Evolutionary conservation across 208 protist genomes (phyloP).

Genomic region (Trypanosoma theileri): DNA sequence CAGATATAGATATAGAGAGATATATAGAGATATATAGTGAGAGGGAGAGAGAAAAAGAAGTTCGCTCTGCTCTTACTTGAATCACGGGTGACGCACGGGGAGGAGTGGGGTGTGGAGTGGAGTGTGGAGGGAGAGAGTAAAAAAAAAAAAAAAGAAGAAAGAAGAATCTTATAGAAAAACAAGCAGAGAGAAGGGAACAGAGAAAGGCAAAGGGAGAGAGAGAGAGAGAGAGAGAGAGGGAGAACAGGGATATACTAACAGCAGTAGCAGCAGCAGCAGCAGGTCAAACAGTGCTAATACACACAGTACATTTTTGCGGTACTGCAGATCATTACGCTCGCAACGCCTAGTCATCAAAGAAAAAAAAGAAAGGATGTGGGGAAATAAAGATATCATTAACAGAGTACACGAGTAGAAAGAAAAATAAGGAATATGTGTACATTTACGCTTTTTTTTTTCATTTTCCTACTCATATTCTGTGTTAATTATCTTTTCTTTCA

Average conservation of each 20-base stretch:
- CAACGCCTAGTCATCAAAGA: no score
- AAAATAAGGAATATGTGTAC: neutral
- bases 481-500: neutral
- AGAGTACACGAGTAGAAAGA: neutral
- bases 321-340: no score
- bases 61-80: neutral
- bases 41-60: neutral
- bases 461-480: neutral
- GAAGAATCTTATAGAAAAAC: neutral
- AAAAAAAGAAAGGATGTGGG: no score
- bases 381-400: no score
- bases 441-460: neutral
- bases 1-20: neutral
- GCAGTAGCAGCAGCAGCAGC: neutral
- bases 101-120: neutral
- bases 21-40: neutral
- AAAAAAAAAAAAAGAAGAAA: neutral
- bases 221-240: neutral
- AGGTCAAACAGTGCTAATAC: no score
- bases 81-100: neutral
- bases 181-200: neutral
- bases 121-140: no score
- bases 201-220: neutral
- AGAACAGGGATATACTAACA: neutral
- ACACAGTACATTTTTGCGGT: no score